Evolutionary conservation across 2,329 filamentous ascomycete genomes (phyloP).

Genomic region (Ascochyta clinopodiicola): DNA sequence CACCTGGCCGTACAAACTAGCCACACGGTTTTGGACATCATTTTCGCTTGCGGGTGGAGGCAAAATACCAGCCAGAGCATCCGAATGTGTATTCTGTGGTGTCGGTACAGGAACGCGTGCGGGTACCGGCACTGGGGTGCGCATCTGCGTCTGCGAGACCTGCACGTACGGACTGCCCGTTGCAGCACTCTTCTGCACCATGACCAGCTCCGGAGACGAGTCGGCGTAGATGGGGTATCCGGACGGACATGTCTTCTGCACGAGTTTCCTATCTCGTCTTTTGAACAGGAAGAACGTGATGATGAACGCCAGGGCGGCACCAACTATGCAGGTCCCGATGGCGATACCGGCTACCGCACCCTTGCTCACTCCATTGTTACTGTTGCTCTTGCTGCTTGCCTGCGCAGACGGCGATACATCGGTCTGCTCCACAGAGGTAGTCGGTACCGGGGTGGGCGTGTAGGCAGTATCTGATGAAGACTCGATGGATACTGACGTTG

Average conservation of each 20-base stretch:
- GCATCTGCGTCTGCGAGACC: conserved; percentile 33
- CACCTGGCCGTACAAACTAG: conserved; percentile 34
- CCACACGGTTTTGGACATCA: conserved; percentile 28
- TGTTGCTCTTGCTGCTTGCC: background rate
- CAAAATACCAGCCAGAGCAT: conserved; percentile 30
- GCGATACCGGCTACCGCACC: conserved; percentile 16
- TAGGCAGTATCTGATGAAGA: background rate
- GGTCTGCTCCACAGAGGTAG: background rate
- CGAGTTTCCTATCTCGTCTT: conserved; percentile 22
- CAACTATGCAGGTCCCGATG: conserved; percentile 24
- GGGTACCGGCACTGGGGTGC: conserved; percentile 9
- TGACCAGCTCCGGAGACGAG: conserved; percentile 33
- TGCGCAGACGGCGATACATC: background rate
- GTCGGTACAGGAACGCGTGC: conserved; percentile 1
- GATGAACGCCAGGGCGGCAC: conserved; percentile 38
- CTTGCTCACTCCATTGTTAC: conserved; percentile 1
- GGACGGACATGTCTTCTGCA: conserved; percentile 7
- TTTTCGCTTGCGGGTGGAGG: conserved; percentile 33
- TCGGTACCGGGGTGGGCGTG: background rate
- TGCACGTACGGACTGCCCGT: conserved; percentile 33
- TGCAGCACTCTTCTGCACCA: conserved; percentile 29
- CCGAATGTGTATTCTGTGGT: conserved; percentile 16
- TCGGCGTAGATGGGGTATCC: conserved; percentile 26
- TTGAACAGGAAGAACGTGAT: conserved; percentile 41
- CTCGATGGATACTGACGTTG: background rate